Base-by-base conservation (phyloP, 1,139 yeast genomes). In the Scheffersomyces lignicola region DNA sequence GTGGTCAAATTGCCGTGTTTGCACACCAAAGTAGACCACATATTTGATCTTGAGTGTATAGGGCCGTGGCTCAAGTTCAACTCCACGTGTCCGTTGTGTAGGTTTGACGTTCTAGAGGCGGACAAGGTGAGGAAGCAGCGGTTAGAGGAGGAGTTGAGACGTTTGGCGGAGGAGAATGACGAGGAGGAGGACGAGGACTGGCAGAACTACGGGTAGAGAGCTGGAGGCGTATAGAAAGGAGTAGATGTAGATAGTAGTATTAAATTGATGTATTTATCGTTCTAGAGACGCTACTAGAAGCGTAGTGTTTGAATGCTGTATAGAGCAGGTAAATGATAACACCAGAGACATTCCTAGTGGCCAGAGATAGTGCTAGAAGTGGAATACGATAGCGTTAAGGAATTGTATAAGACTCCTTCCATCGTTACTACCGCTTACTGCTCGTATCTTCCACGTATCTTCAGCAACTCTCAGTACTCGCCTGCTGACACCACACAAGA, bases 1-100 rank as follows among this genome's bases (percentile, higher is more conserved):
- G 79, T 90, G 9, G 96, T 88, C 12, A 65, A 74, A 47, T 67
- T 90, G 23, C 96, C 96, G 0, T 92, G 97, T 54, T 72, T 74
- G 31, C 54, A 52, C 11, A 51, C 44, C 21, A 47, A 48, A 25
- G 41, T 53, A 24, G 75, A 69, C 31, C 97, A 90, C 58, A 71
- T 72, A 25, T 90, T 86, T 58, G 97, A 90, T 54, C 65, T 89
- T 47, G 97, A 90, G 48, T 90, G 97, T 56, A 80, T 90, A 27
- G 84, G 84, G 0, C 94, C 96, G 0, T 90, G 97, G 97, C 65
- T 90, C 34, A 78, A 78, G 44, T 66, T 80, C 40, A 83, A 86
- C 50, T 69, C 82, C 2, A 88, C 95, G 0, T 90, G 97, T 54
- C 97, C 97, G 0, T 61, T 90, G 52, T 90, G 97, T 55, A 68